Evolutionary conservation across 2,329 filamentous ascomycete species (phyloP), one percentile per base, ranked within the genome.

Genomic region (Epichloe sp.): DNA sequence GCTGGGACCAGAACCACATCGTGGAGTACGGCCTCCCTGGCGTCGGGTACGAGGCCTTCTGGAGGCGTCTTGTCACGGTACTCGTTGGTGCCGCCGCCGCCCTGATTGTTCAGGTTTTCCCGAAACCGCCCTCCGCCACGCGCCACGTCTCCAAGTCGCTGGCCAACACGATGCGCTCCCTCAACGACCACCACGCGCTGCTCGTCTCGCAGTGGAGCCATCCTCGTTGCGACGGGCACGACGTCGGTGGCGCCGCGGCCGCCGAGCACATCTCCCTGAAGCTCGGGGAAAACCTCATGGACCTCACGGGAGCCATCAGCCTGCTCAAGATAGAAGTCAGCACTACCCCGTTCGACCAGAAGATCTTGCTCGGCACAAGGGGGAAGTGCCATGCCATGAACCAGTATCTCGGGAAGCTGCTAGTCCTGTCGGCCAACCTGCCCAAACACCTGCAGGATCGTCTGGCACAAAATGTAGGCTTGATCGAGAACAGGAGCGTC

Each of bases 111-210:
- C 71, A 75, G 50, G 51, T 76, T 0, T 69, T 76, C 47, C 73
- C 73, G 0, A 63, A 62, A 0, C 72, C 73, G 0, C 72, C 73
- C 0, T 75, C 73, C 0, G 72, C 71, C 0, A 69, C 71, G 0
- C 63, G 60, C 0, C 71, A 75, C 50, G 63, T 73, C 40, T 65
- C 67, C 56, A 71, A 71, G 40, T 67, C 70, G 0, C 66, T 77
- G 0, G 71, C 74, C 0, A 68, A 70, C 41, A 60, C 64, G 0
- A 59, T 76, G 2, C 65, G 69, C 10, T 65, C 66, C 0, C 53
- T 76, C 1, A 70, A 69, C 0, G 71, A 75, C 52, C 73, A 75
- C 54, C 76, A 77, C 50, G 72, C 74, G 0, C 63, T 76, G 0
- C 56, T 75, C 0, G 55, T 76, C 0, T 74, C 73, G 0, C 66